phyloP scores from a whole-genome alignment of 371 early-diverging fungal genomes.

The Mucor circinelloides region DNA sequence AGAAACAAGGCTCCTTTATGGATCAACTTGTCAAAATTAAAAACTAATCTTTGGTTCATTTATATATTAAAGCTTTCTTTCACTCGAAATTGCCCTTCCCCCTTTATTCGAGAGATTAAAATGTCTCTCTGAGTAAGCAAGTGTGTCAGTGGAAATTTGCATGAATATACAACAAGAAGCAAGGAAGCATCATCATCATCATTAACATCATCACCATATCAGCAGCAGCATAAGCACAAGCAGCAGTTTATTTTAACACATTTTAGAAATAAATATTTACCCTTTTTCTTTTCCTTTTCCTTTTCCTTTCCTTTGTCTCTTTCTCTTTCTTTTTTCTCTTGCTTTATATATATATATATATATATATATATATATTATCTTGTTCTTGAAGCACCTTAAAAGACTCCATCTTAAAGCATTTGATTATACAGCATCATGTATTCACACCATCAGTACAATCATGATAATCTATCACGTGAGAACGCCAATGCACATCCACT shows the following conservation, averaged over 20 bases:
- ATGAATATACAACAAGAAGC: not conserved
- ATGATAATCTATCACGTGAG: slow-evolving; percentile 12
- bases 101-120: not conserved
- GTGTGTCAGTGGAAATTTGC: not conserved
- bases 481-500: slow-evolving; percentile 22
- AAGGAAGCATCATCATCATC: not conserved
- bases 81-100: not conserved
- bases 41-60: slow-evolving; percentile 8
- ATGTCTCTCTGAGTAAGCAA: not conserved
- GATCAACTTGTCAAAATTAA: slow-evolving; percentile 18
- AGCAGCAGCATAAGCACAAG: not conserved
- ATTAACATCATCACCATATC: not conserved
- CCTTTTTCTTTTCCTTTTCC: not conserved
- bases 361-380: too few relatives aligned
- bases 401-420: not conserved
- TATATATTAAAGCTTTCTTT: not conserved
- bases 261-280: not conserved
- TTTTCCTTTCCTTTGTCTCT: not conserved
- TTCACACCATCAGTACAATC: slow-evolving; percentile 11
- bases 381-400: not conserved
- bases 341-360: too few relatives aligned
- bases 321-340: not conserved
- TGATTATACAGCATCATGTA: not conserved
- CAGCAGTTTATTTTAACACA: slow-evolving; percentile 2
- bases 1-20: not conserved